Conservation (phyloP, 306 rosid genomes). For the Vigna nakashimae region DNA sequence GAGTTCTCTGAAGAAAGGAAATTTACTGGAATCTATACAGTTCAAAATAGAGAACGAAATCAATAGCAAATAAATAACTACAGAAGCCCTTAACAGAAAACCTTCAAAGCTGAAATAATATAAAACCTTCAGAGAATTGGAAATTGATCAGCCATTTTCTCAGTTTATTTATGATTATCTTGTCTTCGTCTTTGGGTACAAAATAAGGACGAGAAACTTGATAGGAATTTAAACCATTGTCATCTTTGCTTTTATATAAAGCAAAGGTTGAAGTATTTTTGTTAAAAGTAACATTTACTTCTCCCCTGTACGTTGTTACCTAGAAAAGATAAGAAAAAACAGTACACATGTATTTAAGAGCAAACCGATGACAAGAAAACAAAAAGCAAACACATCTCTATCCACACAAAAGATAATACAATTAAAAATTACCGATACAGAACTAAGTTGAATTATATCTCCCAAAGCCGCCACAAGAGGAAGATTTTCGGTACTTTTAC, state of each 20-base stretch:
- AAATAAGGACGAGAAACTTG: conserved; percentile 51
- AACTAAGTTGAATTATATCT: conserved; percentile 63
- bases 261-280: conserved; percentile 69
- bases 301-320: conserved; percentile 49
- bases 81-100: too few relatives aligned
- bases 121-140: conserved; percentile 60
- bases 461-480: conserved; percentile 67
- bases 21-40: conserved; percentile 53
- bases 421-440: conserved; percentile 53
- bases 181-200: conserved; percentile 51
- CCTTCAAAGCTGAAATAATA: background rate
- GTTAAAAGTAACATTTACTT: conserved; percentile 58
- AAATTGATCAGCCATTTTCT: conserved; percentile 69
- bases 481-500: conserved; percentile 50
- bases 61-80: background rate
- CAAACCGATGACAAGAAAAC: background rate
- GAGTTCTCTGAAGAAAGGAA: conserved; percentile 53
- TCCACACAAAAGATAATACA: background rate
- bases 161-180: conserved; percentile 44
- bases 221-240: conserved; percentile 54
- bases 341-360: background rate
- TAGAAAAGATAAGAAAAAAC: conserved; percentile 31
- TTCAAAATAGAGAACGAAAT: conserved; percentile 15
- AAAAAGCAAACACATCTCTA: background rate
- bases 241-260: conserved; percentile 59